These are phyloP conservation scores for Lagerstroemia speciosa DNA, from an alignment of 345 rosid genomes.

Conservation along the genomic window DNA sequence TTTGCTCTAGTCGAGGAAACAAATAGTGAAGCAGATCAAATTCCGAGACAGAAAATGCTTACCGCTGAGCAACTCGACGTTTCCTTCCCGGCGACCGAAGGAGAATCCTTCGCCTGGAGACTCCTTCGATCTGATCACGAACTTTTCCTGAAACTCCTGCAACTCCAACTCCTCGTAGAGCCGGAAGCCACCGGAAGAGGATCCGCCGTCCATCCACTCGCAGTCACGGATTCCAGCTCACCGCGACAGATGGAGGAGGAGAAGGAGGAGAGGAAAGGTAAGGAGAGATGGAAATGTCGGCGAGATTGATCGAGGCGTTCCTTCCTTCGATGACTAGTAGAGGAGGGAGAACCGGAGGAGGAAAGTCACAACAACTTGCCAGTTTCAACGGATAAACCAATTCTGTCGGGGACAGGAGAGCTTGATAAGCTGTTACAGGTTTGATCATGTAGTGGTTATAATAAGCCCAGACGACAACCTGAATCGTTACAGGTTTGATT, in stretches of 20 bases:
- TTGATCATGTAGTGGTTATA: too few relatives aligned
- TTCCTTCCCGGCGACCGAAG: slow-evolving; percentile 59
- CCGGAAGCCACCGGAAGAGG: slow-evolving; percentile 46
- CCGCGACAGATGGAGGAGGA: background rate
- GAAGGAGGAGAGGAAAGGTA: background rate
- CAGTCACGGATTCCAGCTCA: background rate
- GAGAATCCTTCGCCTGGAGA: slow-evolving; percentile 63
- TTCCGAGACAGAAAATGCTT: background rate
- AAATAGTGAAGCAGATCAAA: background rate
- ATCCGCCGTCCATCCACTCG: slow-evolving; percentile 30
- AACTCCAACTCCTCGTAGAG: slow-evolving; percentile 56
- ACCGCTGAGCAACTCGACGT: slow-evolving; percentile 59
- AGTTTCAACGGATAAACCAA: background rate
- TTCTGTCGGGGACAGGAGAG: too few relatives aligned
- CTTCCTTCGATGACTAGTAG: background rate
- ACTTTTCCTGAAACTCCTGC: slow-evolving; percentile 68
- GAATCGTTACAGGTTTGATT: too few relatives aligned
- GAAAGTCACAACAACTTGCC: slow-evolving; percentile 8
- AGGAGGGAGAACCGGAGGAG: slow-evolving; percentile 1
- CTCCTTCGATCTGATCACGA: slow-evolving; percentile 51
- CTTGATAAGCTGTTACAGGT: too few relatives aligned
- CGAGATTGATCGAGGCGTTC: background rate
- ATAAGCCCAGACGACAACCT: too few relatives aligned
- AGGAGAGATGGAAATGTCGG: background rate
- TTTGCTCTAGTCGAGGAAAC: background rate